Conservation (phyloP, 2,329 filamentous ascomycete species). For the Dendryphion nanum region DNA sequence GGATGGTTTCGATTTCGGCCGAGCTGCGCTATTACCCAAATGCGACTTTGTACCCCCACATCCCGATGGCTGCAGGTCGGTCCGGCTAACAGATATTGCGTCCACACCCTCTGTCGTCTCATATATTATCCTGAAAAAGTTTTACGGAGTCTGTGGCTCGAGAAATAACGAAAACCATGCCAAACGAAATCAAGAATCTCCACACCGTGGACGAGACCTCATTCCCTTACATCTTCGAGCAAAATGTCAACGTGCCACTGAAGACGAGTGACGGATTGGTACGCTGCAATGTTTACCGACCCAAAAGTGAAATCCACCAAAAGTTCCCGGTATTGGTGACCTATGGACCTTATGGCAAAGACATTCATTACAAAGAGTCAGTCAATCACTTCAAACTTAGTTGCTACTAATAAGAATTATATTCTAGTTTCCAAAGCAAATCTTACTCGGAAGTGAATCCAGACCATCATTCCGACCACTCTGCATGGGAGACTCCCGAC, state of each 20-base stretch:
- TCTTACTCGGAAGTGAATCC: slow-evolving; percentile 50
- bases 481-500: slow-evolving; percentile 41
- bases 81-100: no score
- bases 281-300: slow-evolving; percentile 53
- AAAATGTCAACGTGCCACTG: slow-evolving; percentile 49
- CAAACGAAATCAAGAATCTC: slow-evolving; percentile 31
- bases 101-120: no score
- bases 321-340: slow-evolving; percentile 64
- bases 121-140: no score
- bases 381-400: no score
- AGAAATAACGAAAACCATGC: slow-evolving; percentile 15
- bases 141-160: no score
- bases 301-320: slow-evolving; percentile 36
- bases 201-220: slow-evolving; percentile 33
- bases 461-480: slow-evolving; percentile 29
- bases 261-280: slow-evolving; percentile 44
- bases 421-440: slow-evolving; percentile 48
- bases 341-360: slow-evolving; percentile 73
- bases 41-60: no score
- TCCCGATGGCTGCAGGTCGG: no score
- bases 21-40: no score
- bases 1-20: no score
- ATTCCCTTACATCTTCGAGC: slow-evolving; percentile 50
- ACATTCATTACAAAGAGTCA: slow-evolving; percentile 61
- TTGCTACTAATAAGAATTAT: slow-evolving; percentile 4